Base-by-base conservation (phyloP, 768 basidiomycete species). In the Saitozyma sp. region DNA sequence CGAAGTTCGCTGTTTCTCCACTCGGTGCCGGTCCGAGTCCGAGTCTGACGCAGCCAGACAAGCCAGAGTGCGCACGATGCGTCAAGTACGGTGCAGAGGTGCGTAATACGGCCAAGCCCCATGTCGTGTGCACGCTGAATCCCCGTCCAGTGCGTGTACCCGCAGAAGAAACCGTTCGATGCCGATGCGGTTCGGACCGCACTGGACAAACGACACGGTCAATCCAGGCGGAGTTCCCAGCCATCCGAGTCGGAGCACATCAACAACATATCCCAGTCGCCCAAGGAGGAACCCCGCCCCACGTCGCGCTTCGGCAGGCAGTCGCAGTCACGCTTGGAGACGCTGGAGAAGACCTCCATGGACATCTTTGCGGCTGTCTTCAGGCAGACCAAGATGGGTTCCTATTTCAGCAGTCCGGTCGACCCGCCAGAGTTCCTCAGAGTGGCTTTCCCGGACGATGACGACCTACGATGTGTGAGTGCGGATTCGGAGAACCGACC, bases 401-500 rank as follows among this genome's bases (percentile, higher is more conserved):
- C 53, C 14, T 70, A 62, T 43, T 70, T 59, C 39, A 48, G 61
- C 20, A 53, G 62, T n/a, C 66, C 66, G 6, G n/a, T 63, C 14
- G 63, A 65, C 20, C 69, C 63, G 4, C 69, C 69, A 17, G 69
- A 70, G 7, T 70, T 70, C 40, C 42, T 70, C 14, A 61, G 57
- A 42, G 19, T 48, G 14, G 20, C 54, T 16, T 66, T 53, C 42
- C 45, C 59, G 5, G 60, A 58, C 37, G 42, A 57, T 42, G 50
- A 62, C 16, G 56, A 68, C 50, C 43, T 58, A 14, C 45, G 67
- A 58, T 58, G 54, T 54, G 60, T 65, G 40, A 58, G 64, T 50
- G 29, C 17, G 9, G 9, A 37, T 40, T n/a, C 9, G 3, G 37
- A 8, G 8, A 6, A 17, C 17, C 9, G 29, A 29, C 41, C 11